Percentiles rank a stretch among this genome's conserved stretches.
Evolutionary conservation across 2,329 filamentous ascomycete genomes (phyloP).

Genomic region (Decorospora gaudefroyi): DNA sequence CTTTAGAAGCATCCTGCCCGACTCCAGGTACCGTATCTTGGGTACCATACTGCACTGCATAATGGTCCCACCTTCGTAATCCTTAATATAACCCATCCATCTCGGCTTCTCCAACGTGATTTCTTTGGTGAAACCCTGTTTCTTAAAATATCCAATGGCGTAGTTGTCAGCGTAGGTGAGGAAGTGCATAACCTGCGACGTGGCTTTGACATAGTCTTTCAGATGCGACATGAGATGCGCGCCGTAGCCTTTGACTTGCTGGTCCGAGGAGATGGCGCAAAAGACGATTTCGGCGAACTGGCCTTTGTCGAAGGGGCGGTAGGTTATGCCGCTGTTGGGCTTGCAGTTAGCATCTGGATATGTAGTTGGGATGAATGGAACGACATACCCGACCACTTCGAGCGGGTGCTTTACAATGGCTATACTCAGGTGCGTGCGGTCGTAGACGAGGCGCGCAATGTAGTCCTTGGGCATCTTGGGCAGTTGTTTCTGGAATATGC

Average conservation of each 20-base stretch:
- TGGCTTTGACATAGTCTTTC: slow-evolving; percentile 97
- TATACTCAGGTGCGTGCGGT: slow-evolving; percentile 92
- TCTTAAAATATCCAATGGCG: slow-evolving; percentile 98
- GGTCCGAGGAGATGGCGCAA: slow-evolving; percentile 94
- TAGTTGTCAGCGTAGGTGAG: slow-evolving; percentile 99
- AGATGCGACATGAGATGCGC: slow-evolving; percentile 97
- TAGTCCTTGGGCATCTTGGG: slow-evolving; percentile 99
- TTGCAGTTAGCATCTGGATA: background rate
- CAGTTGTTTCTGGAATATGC: slow-evolving; percentile 97
- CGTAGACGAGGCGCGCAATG: slow-evolving; percentile 95
- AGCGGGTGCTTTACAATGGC: slow-evolving; percentile 96
- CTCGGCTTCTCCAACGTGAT: slow-evolving; percentile 87
- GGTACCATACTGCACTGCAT: slow-evolving; percentile 99
- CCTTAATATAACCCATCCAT: slow-evolving; percentile 99
- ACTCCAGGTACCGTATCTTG: slow-evolving; percentile 89
- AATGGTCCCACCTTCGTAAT: slow-evolving; percentile 97
- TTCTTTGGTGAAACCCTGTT: slow-evolving; percentile 98
- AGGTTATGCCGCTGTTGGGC: slow-evolving; percentile 81
- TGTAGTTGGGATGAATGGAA: background rate
- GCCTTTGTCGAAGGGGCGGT: slow-evolving; percentile 87
- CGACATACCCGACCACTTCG: slow-evolving; percentile 73
- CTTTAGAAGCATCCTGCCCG: slow-evolving; percentile 90
- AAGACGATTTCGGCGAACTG: slow-evolving; percentile 98
- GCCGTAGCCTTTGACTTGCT: slow-evolving; percentile 98
- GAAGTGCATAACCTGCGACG: slow-evolving; percentile 97